Percentiles rank a stretch among this genome's conserved stretches.
These are phyloP conservation scores for Pseudocercospora ulei DNA, from an alignment of 2,329 filamentous ascomycete species.

Conservation along the genomic window DNA sequence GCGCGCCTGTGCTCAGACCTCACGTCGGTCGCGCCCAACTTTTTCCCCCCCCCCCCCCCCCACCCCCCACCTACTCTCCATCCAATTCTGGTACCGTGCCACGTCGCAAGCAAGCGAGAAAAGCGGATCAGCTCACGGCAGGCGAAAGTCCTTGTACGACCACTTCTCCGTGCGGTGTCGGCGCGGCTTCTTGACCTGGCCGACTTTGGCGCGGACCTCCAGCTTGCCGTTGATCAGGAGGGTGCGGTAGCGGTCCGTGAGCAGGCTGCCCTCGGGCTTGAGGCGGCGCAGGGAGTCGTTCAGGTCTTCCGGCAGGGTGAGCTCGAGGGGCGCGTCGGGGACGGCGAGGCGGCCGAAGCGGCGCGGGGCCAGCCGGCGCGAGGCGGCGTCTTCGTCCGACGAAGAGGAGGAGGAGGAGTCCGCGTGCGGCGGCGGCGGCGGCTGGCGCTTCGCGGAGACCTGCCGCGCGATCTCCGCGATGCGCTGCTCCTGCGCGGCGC, in stretches of 20 bases:
- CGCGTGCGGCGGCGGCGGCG: not conserved
- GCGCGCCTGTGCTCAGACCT: too few relatives aligned
- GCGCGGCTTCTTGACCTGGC: slow-evolving; percentile 73
- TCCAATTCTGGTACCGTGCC: too few relatives aligned
- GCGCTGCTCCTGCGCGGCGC: slow-evolving; percentile 59
- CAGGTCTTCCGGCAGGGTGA: slow-evolving; percentile 44
- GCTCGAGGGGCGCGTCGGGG: slow-evolving; percentile 54
- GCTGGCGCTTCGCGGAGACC: slow-evolving; percentile 42
- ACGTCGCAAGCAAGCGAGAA: not conserved
- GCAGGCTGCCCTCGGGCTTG: slow-evolving; percentile 89
- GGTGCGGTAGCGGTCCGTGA: slow-evolving; percentile 85
- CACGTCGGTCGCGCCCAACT: too few relatives aligned
- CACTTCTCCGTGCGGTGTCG: slow-evolving; percentile 86
- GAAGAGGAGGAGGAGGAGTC: slow-evolving; percentile 9
- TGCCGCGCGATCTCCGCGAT: slow-evolving; percentile 62
- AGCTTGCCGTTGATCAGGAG: slow-evolving; percentile 81
- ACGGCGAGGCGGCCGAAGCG: slow-evolving; percentile 63
- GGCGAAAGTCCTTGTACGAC: slow-evolving; percentile 87
- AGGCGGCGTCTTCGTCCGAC: slow-evolving; percentile 32
- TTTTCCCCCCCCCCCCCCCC: too few relatives aligned
- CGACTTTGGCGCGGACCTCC: slow-evolving; percentile 67
- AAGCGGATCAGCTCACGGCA: slow-evolving; percentile 33
- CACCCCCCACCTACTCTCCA: too few relatives aligned
- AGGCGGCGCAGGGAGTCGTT: slow-evolving; percentile 43
- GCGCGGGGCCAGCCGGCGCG: slow-evolving; percentile 52